Conservation (phyloP, 495 filamentous ascomycete genomes). For the Penicillium tannophilum region DNA sequence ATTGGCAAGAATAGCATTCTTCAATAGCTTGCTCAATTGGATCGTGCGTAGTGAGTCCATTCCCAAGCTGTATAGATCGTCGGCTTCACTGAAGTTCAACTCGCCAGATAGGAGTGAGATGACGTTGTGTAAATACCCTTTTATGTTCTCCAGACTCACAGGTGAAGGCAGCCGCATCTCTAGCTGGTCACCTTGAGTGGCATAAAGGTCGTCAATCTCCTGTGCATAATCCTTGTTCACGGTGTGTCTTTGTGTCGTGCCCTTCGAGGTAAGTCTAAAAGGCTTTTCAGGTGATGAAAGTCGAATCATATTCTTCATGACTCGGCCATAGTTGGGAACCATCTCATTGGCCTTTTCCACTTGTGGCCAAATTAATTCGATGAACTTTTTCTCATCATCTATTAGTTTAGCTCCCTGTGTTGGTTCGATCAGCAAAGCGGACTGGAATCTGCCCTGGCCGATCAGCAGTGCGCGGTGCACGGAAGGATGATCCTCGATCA, state of each 20-base stretch:
- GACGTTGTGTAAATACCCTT: background rate
- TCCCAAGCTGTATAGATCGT: constrained; percentile 40
- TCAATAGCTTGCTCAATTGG: background rate
- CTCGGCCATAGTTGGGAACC: constrained; percentile 34
- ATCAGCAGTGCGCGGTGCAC: constrained; percentile 31
- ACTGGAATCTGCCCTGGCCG: constrained; percentile 33
- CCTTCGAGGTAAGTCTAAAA: constrained; percentile 54
- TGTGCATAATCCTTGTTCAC: constrained; percentile 18
- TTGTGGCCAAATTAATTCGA: constrained; percentile 39
- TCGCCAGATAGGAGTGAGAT: background rate
- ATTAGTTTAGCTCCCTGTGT: constrained; percentile 1
- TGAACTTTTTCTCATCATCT: constrained; percentile 10
- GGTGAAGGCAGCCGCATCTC: background rate
- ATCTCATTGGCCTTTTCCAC: constrained; percentile 46
- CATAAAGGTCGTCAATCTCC: constrained; percentile 23
- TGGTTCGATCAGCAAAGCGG: constrained; percentile 36
- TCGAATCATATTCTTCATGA: constrained; percentile 15
- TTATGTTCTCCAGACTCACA: background rate
- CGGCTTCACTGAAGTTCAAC: background rate
- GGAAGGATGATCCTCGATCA: constrained; percentile 21
- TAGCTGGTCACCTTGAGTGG: background rate
- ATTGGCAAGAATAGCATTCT: background rate
- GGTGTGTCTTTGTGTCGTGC: constrained; percentile 33
- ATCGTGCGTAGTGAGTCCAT: constrained; percentile 55
- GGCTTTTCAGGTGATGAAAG: constrained; percentile 49